Base-by-base conservation (phyloP, 2,329 filamentous ascomycete genomes). In the Fusarium compactum region DNA sequence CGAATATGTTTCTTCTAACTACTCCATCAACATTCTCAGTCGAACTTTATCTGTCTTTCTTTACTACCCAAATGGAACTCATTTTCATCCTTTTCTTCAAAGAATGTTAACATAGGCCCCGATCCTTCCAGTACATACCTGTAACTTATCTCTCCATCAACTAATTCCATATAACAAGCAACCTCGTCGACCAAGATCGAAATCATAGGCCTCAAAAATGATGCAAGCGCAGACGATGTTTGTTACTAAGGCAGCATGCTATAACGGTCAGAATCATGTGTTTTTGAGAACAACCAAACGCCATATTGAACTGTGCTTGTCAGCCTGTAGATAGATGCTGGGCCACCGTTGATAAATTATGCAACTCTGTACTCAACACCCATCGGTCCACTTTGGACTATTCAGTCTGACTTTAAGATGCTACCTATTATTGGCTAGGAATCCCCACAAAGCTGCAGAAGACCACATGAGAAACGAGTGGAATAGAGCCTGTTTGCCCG, bases 341-440 rank as follows among this genome's bases (percentile, higher is more conserved):
- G 34, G 10, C 18, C 18, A n/a, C 34, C 34, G 18, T 38, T 38
- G n/a, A n/a, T 11, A 34, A 34, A 8, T 18, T 34, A 38, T 16
- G 34, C 16, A 38, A 38, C 34, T 38, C 34, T 9, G 34, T 38
- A 38, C 18, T 38, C 34, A 38, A 38, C 24, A 46, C 47, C 38
- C 27, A 25, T 46, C 16, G 53, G 58, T 51, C 58, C 56, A 74
- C 51, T 65, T 47, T 44, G 43, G 20, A 27, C n/a, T 63, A 30
- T 50, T 48, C 34, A 47, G 22, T 43, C 38, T 46, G 38, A 32
- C 53, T 46, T 34, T 57, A 12, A 38, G 55, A 52, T 55, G 34
- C 10, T 38, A 61, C 45, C 22, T 63, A 57, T n/a, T 53, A 74
- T 74, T 75, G 71, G 73, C 54, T 52, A 58, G 30, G 46, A 72